These are phyloP conservation scores for Darksidea phi DNA, from an alignment of 495 filamentous ascomycete species.

Conservation along the genomic window DNA sequence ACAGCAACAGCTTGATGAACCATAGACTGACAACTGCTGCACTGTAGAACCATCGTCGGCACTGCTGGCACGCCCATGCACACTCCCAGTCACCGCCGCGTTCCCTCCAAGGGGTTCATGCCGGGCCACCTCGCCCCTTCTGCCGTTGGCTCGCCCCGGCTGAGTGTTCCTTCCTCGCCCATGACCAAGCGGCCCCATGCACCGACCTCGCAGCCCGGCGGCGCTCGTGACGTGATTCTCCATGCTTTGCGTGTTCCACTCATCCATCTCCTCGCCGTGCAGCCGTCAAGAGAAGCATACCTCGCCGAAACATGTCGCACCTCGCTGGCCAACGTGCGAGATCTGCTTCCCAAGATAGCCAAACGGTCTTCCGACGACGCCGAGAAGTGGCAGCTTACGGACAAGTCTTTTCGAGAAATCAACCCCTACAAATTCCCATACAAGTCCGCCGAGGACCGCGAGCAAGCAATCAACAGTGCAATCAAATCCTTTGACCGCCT, in stretches of 20 bases:
- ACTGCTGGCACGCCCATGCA: constrained; percentile 20
- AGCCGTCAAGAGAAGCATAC: constrained; percentile 23
- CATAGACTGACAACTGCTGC: constrained; percentile 17
- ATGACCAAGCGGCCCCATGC: constrained; percentile 13
- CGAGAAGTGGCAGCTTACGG: constrained; percentile 44
- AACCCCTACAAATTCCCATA: constrained; percentile 69
- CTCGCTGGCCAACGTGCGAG: constrained; percentile 33
- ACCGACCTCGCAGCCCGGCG: constrained; percentile 39
- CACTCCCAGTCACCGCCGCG: constrained; percentile 30
- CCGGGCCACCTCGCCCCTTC: constrained; percentile 19
- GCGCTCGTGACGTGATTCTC: constrained; percentile 21
- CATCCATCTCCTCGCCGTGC: constrained; percentile 42
- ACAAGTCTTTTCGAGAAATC: constrained; percentile 75
- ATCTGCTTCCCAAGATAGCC: constrained; percentile 40
- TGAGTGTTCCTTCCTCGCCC: constrained; percentile 24
- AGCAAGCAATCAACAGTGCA: constrained; percentile 81
- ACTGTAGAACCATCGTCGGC: constrained; percentile 32
- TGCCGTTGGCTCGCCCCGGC: constrained; percentile 21
- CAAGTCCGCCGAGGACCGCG: constrained; percentile 56
- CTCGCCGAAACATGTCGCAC: constrained; percentile 34
- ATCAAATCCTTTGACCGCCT: constrained; percentile 76
- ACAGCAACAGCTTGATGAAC: neutral
- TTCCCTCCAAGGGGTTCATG: constrained; percentile 31
- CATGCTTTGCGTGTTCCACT: constrained; percentile 36
- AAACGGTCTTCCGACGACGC: constrained; percentile 29